Conservation (phyloP, 2,329 filamentous ascomycete genomes). For the Trichoderma atroviride region DNA sequence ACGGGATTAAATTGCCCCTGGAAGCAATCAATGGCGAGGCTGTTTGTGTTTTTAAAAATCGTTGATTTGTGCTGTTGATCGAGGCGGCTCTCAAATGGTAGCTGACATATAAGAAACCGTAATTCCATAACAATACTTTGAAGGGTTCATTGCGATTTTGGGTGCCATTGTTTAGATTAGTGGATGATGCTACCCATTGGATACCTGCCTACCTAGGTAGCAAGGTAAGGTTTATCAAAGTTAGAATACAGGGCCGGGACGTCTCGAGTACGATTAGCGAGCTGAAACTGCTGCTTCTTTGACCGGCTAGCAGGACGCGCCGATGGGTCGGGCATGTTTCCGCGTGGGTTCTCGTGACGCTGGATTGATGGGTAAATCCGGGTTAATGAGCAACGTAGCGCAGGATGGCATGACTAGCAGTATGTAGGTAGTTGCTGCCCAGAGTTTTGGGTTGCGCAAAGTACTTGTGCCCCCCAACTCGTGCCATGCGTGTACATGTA, state of each 20-base stretch:
- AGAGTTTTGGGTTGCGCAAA: background rate
- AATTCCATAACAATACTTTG: background rate
- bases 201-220: background rate
- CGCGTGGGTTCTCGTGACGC: background rate
- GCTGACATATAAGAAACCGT: background rate
- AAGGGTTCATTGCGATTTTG: background rate
- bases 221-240: background rate
- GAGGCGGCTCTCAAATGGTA: background rate
- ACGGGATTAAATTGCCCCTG: background rate
- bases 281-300: background rate
- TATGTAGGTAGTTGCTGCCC: background rate
- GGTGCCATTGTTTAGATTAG: background rate
- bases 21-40: conserved; percentile 17
- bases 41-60: background rate
- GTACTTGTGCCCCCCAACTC: background rate
- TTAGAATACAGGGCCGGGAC: background rate
- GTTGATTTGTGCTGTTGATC: background rate
- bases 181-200: background rate
- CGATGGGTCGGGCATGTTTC: background rate
- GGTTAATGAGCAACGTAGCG: background rate
- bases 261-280: background rate
- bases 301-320: background rate
- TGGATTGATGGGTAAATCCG: background rate
- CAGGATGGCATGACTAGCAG: background rate
- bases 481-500: background rate